Evolutionary conservation across 2,329 filamentous ascomycete genomes (phyloP), one percentile per base, ranked within the genome.

Genomic region (Fusarium sp.): DNA sequence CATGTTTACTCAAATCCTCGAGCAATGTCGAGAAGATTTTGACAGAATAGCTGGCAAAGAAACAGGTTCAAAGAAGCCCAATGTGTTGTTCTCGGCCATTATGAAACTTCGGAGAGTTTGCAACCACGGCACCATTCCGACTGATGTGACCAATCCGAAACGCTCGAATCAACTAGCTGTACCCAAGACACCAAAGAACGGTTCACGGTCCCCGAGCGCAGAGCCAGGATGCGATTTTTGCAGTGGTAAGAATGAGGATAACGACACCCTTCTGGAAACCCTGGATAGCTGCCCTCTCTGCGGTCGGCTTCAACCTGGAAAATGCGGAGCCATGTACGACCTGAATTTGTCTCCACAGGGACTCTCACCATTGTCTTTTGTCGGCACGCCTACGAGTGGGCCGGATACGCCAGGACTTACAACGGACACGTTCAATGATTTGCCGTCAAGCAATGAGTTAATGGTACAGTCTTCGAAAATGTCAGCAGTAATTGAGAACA

Each of bases 61-160:
- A 3, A 24, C 9, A 0, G 19, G 4, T 0, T 24, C 31, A 1
- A 65, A 49, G 3, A 65, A 26, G 22, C 33, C 60, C 0, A 65
- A 60, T 0, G 1, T 65, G 0, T 6, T 65, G 0, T 59, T 65
- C 1, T 65, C 53, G 0, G 17, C 62, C 15, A 56, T 65, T 0
- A 53, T 65, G 42, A 65, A 65, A 0, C 53, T 65, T 1, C 39
- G 62, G 4, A 39, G 55, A 6, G 24, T 65, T 17, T 65, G 60
- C 2, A 65, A 54, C 6, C 60, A 65, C 1, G 62, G 60, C 1
- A 2, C 22, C 2, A 36, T 55, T 0, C 3, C 6, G 0, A 8
- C 7, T 6, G 21, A 6, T 1, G 3, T 3, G 0, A 0, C 5
- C 1, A 17, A 13, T 1, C 5, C 14, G 5, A 40, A 11, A 6